Conservation (phyloP, 2,329 filamentous ascomycete genomes). For the Hyphodiscus sp. region DNA sequence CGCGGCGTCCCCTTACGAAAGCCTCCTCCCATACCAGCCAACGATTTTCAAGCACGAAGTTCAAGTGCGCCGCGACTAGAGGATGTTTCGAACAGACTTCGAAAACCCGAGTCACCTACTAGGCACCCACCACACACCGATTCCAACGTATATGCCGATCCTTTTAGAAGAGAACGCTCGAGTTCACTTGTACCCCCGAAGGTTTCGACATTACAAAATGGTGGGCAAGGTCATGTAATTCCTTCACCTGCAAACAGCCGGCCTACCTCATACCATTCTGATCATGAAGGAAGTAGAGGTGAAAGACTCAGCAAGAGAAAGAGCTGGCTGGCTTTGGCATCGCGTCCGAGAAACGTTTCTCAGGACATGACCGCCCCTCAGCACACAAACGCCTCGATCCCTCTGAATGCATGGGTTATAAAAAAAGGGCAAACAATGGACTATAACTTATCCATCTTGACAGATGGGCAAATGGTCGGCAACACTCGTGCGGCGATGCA, state of each 20-base stretch:
- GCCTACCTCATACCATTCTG: slow-evolving; percentile 3
- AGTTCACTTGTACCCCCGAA: slow-evolving; percentile 1
- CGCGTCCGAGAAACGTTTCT: slow-evolving; percentile 1
- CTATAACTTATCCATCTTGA: slow-evolving; percentile 5
- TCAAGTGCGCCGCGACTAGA: neutral
- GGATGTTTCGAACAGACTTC: neutral
- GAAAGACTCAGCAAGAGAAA: slow-evolving; percentile 1
- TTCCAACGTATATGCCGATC: neutral
- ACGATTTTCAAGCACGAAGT: neutral
- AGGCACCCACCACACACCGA: too few species aligned
- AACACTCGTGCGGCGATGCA: neutral
- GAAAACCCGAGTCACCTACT: neutral
- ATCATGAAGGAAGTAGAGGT: neutral
- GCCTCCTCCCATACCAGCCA: neutral
- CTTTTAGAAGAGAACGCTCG: neutral
- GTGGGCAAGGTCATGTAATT: slow-evolving; percentile 1
- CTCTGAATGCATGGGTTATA: slow-evolving; percentile 7
- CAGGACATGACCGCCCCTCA: slow-evolving; percentile 1
- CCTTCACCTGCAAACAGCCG: slow-evolving; percentile 6
- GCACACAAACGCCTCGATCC: neutral
- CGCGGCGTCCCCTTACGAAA: neutral
- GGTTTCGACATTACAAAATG: neutral
- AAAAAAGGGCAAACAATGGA: slow-evolving; percentile 4
- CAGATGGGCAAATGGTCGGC: slow-evolving; percentile 2
- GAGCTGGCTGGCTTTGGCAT: slow-evolving; percentile 3